Percentiles rank a stretch among this genome's conserved stretches.
These are phyloP conservation scores for Ustilago xerochloae DNA, from an alignment of 1,284 basidiomycete species.

Conservation along the genomic window DNA sequence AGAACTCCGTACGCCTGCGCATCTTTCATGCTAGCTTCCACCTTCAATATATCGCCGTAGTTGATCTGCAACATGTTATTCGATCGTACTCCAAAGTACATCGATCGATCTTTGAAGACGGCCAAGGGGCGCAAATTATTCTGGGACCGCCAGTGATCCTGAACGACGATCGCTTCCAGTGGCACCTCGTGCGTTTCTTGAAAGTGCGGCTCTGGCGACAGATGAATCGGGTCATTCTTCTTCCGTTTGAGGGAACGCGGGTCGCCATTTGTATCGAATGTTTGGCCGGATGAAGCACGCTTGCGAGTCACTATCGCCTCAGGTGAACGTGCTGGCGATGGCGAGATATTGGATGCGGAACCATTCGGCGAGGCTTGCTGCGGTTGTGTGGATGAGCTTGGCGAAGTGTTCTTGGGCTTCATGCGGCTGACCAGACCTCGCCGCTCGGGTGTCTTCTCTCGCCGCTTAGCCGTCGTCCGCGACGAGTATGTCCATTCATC, in stretches of 20 bases:
- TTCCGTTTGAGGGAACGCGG: conserved; percentile 6
- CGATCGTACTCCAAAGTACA: background rate
- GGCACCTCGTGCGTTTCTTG: conserved; percentile 3
- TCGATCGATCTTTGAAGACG: background rate
- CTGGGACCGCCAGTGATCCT: conserved; percentile 30
- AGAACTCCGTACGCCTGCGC: conserved; percentile 5
- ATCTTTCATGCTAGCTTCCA: conserved; percentile 1
- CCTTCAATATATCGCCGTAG: conserved; percentile 19
- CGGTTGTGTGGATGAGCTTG: background rate
- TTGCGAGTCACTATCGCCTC: background rate
- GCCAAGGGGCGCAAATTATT: background rate
- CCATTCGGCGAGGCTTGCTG: background rate
- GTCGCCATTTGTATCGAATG: background rate
- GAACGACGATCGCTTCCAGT: conserved; percentile 22
- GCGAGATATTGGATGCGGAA: background rate
- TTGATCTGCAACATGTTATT: conserved; percentile 4
- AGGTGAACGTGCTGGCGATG: background rate
- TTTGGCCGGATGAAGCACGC: background rate
- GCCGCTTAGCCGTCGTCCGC: background rate
- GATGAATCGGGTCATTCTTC: conserved; percentile 4
- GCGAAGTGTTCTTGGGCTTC: conserved; percentile 1
- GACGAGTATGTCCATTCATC: background rate
- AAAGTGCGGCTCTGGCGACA: background rate
- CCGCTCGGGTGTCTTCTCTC: background rate
- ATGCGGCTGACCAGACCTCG: conserved; percentile 14